Evolutionary conservation across 129 eudicot species (phyloP).

Genomic region (Chrysanthemum makinoi): DNA sequence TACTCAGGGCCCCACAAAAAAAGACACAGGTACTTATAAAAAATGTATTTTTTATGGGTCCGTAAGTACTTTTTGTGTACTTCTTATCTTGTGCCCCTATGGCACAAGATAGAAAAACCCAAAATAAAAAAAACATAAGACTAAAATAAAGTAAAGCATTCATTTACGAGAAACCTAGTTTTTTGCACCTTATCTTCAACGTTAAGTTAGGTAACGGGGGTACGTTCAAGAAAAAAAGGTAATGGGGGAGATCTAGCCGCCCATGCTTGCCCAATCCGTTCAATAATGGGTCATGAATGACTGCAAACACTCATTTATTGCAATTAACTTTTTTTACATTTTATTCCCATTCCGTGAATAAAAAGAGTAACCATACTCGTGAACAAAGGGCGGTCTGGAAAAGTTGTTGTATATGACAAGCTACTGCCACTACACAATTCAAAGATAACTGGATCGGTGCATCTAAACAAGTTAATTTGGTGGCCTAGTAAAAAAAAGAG

Average conservation of each 20-base stretch:
- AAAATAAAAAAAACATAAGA: neutral
- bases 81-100: too few species aligned
- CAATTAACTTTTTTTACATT: neutral
- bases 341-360: neutral
- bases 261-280: conserved; percentile 25
- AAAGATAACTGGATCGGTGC: too few species aligned
- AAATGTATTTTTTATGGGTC: too few species aligned
- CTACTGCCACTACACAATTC: too few species aligned
- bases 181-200: conserved; percentile 32
- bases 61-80: too few species aligned
- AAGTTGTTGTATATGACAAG: too few species aligned
- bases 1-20: too few species aligned
- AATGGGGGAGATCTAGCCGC: conserved; percentile 30
- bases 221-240: neutral
- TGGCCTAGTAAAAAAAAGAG: too few species aligned
- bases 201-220: conserved; percentile 3
- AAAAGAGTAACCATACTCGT: neutral
- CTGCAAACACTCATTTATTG: conserved; percentile 12
- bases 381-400: too few species aligned
- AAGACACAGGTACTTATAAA: too few species aligned
- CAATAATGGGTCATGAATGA: conserved; percentile 12
- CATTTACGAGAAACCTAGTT: conserved; percentile 33
- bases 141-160: neutral
- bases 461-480: too few species aligned
- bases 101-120: too few species aligned